Conservation (phyloP, 371 early-diverging fungal species). For the Mortierella sp. region DNA sequence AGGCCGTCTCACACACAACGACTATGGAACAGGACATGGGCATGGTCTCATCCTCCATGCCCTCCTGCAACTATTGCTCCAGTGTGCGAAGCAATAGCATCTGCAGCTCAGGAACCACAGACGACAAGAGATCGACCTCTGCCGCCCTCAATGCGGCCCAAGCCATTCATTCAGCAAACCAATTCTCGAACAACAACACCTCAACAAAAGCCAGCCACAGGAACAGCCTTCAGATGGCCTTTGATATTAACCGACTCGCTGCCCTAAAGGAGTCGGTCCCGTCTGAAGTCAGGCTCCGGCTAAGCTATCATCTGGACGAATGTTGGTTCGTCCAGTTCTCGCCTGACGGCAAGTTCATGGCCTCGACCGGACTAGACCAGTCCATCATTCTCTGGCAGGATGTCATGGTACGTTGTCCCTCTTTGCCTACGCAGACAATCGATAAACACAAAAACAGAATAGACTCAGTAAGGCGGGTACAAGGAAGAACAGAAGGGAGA, state of each 20-base stretch:
- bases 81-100: conserved; percentile 46
- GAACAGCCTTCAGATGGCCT: conserved; percentile 15
- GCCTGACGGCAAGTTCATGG: conserved; percentile 48
- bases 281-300: conserved; percentile 28
- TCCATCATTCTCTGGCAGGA: conserved; percentile 38
- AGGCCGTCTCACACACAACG: neutral
- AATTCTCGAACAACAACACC: neutral
- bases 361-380: conserved; percentile 46
- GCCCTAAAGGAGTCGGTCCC: conserved; percentile 34
- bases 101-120: conserved; percentile 31
- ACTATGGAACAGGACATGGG: conserved; percentile 24
- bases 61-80: conserved; percentile 40
- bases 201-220: neutral
- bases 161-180: neutral
- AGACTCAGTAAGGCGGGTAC: neutral
- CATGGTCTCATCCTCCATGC: conserved; percentile 17
- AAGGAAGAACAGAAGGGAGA: too few relatives aligned
- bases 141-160: neutral
- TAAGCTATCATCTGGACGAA: conserved; percentile 53
- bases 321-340: conserved; percentile 55
- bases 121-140: neutral
- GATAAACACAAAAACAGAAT: neutral
- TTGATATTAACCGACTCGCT: conserved; percentile 24
- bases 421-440: neutral
- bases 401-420: conserved; percentile 30